Base-by-base conservation (phyloP, 1,284 basidiomycete species). In the Trichosporon sp. region DNA sequence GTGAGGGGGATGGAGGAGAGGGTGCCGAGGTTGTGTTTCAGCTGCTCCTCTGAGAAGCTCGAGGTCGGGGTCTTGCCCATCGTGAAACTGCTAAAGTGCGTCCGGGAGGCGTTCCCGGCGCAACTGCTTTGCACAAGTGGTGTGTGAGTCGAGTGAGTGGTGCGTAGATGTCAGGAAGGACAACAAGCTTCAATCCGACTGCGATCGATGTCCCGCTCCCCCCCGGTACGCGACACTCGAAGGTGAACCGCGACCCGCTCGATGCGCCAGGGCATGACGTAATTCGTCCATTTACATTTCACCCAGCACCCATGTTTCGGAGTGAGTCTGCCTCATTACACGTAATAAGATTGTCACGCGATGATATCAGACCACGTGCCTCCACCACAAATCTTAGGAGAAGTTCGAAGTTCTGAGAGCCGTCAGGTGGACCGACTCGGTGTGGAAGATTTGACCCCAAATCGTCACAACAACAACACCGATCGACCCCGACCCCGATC, bases 1-100 rank as follows among this genome's bases (percentile, higher is more conserved):
- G 76, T 70, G 67, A 82, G 73, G 64, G 83, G 81, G n/a, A 82
- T 74, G 10, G 82, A 82, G 31, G 82, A 78, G 40, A 84, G 76
- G 10, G 80, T 71, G 2, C 79, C 76, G 26, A 84, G 77, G 35
- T 81, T 79, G n/a, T 65, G 56, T 16, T 72, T 70, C 56, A 83
- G 79, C 69, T 82, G 78, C 68, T 84, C 83, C 38, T 76, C 73
- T 4, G 83, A 79, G 68, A 79, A 84, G 40, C 77, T 76, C n/a
- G 80, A 76, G 2, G 79, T 43, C 16, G 66, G 11, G 19, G 19
- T 35, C 40, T 43, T 46, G 59, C 46, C 31, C 46, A 51, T 64
- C 14, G 10, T 32, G 37, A 10, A 19, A 19, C 10, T 61, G 54
- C 51, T 21, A 16, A 51, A 26, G 16, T 67, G 48, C 63, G 37